phyloP scores from a whole-genome alignment of 2,329 filamentous ascomycete genomes.

The Monosporascus sp. region DNA sequence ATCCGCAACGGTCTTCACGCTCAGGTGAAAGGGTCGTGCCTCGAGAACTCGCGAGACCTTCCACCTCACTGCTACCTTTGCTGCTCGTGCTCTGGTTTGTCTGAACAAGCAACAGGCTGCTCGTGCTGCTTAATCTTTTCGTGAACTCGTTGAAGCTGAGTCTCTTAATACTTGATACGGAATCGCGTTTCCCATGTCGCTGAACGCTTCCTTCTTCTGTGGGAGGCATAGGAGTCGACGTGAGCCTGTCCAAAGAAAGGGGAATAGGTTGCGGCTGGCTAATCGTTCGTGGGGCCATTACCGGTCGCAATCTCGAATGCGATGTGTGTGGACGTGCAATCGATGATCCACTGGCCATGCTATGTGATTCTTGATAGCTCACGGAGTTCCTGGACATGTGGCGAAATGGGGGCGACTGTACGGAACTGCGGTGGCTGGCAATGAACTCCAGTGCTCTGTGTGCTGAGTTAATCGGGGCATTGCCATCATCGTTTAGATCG shows the following conservation, averaged over 20 bases:
- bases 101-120: slow-evolving; percentile 54
- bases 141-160: slow-evolving; percentile 58
- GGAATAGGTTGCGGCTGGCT: slow-evolving; percentile 42
- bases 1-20: slow-evolving; percentile 44
- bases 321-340: slow-evolving; percentile 48
- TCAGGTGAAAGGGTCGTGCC: slow-evolving; percentile 29
- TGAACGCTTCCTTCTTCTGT: slow-evolving; percentile 29
- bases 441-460: slow-evolving; percentile 48
- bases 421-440: slow-evolving; percentile 34
- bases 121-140: slow-evolving; percentile 55
- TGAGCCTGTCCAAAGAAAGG: slow-evolving; percentile 14
- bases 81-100: slow-evolving; percentile 46
- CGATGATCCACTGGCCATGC: slow-evolving; percentile 26
- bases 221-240: slow-evolving; percentile 10
- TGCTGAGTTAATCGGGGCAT: slow-evolving; percentile 37
- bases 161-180: slow-evolving; percentile 49
- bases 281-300: slow-evolving; percentile 36
- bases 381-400: slow-evolving; percentile 28
- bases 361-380: slow-evolving; percentile 17
- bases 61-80: slow-evolving; percentile 42
- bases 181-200: slow-evolving; percentile 43
- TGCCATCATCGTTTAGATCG: slow-evolving; percentile 22
- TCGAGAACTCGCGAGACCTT: slow-evolving; percentile 26
- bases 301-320: slow-evolving; percentile 42
- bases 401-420: slow-evolving; percentile 21